A percentile compares a stretch with the other conserved stretches of the same genome.
These are phyloP conservation scores for Selenicereus undatus DNA, from an alignment of 148 eudicot species.

Conservation along the genomic window DNA sequence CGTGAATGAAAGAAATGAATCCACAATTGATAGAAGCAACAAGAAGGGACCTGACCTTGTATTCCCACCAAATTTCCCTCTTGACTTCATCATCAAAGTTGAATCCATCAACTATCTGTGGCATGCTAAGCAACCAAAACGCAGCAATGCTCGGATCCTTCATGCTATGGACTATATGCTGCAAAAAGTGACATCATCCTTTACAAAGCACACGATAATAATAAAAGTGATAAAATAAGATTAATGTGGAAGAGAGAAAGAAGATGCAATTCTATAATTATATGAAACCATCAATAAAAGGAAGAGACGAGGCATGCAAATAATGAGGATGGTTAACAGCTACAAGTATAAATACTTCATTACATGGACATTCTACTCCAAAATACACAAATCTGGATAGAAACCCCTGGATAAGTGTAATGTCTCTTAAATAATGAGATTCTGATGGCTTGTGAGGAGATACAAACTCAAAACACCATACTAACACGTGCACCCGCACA, in stretches of 20 bases:
- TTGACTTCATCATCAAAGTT: slow-evolving; percentile 81
- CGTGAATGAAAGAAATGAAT: background rate
- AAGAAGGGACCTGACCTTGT: slow-evolving; percentile 54
- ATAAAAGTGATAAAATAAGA: background rate
- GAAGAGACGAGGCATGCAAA: background rate
- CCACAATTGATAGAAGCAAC: background rate
- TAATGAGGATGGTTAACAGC: background rate
- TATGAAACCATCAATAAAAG: background rate
- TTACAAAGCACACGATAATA: background rate
- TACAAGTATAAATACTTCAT: background rate
- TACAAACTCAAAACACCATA: background rate
- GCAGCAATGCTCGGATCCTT: slow-evolving; percentile 97
- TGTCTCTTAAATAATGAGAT: background rate
- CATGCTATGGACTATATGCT: slow-evolving; percentile 86
- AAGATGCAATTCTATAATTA: background rate
- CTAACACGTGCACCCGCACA: too few species aligned
- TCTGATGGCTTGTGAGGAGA: background rate
- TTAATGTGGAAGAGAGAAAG: background rate
- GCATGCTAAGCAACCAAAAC: slow-evolving; percentile 93
- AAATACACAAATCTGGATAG: background rate
- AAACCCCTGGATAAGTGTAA: too few species aligned
- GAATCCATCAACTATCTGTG: slow-evolving; percentile 88
- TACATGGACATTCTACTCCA: background rate
- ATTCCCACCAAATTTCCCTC: slow-evolving; percentile 94
- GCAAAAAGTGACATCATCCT: slow-evolving; percentile 28